These are phyloP conservation scores for Lactifluus hygrophoroides DNA, from an alignment of 768 basidiomycete species.

Conservation along the genomic window DNA sequence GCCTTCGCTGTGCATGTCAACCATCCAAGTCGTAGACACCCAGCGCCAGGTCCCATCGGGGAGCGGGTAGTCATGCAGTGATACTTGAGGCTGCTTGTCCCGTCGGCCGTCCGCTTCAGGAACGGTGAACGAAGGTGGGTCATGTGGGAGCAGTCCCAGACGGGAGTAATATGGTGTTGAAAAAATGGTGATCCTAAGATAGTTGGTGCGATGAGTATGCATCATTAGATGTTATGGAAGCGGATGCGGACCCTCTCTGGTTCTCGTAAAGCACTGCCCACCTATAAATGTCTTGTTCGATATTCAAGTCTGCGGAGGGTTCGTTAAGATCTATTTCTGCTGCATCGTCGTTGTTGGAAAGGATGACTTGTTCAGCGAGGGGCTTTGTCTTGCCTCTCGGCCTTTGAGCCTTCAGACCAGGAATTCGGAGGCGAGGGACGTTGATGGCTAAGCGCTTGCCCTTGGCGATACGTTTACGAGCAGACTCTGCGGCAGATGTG, in stretches of 20 bases:
- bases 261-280: constrained; percentile 82
- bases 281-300: constrained; percentile 46
- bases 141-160: constrained; percentile 57
- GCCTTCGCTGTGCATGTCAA: constrained; percentile 79
- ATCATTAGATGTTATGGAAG: not conserved
- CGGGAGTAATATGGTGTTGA: constrained; percentile 66
- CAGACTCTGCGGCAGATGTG: not conserved
- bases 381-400: not conserved
- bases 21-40: constrained; percentile 78
- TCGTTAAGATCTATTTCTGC: constrained; percentile 8
- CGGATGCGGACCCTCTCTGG: constrained; percentile 54
- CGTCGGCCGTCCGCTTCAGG: constrained; percentile 31
- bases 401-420: not conserved
- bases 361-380: not conserved
- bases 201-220: not conserved
- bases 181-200: constrained; percentile 50
- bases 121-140: constrained; percentile 67
- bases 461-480: not conserved
- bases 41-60: constrained; percentile 78
- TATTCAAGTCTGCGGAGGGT: constrained; percentile 6
- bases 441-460: not conserved
- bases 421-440: not conserved
- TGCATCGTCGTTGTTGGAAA: not conserved
- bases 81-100: constrained; percentile 43
- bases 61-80: constrained; percentile 56